These are phyloP conservation scores for Kappamyces sp. DNA, from an alignment of 192 early-diverging fungal genomes.

Conservation along the genomic window DNA sequence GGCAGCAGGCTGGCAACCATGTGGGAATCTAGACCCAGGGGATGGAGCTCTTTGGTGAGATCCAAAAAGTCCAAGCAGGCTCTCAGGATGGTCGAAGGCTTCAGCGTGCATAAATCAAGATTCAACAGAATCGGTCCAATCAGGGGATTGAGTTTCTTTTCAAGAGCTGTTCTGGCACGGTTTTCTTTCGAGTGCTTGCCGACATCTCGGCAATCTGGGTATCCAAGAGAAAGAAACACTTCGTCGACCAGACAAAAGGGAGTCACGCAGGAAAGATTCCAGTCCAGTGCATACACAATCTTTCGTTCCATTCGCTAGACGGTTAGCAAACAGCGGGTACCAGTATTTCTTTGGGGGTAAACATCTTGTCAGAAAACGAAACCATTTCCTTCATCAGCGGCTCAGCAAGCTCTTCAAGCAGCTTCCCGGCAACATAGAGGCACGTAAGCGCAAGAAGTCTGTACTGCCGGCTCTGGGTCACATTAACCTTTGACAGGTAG, in stretches of 20 bases:
- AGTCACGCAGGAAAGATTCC: slow-evolving; percentile 3
- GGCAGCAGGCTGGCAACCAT: not conserved
- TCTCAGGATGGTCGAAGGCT: slow-evolving; percentile 1
- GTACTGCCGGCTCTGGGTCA: slow-evolving; percentile 1
- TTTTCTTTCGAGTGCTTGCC: not conserved
- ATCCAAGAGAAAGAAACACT: slow-evolving; percentile 1
- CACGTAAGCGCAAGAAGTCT: slow-evolving; percentile 3
- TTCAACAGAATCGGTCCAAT: not conserved
- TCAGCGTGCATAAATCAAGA: not conserved
- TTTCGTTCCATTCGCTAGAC: slow-evolving; percentile 14
- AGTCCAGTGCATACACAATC: not conserved
- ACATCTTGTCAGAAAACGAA: not conserved
- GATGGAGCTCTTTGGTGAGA: not conserved
- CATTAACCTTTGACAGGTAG: slow-evolving; percentile 7
- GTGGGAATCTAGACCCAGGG: not conserved
- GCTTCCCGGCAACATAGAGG: slow-evolving; percentile 4
- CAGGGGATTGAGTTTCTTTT: not conserved
- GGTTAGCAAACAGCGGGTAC: not conserved
- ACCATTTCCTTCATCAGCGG: slow-evolving; percentile 4
- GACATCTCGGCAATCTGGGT: not conserved
- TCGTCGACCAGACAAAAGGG: slow-evolving; percentile 6
- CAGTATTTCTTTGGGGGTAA: slow-evolving; percentile 7
- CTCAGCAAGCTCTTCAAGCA: slow-evolving; percentile 14
- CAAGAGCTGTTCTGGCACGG: not conserved
- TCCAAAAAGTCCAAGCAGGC: slow-evolving; percentile 8